Base-by-base conservation (phyloP, 129 eudicot species). In the Erigeron canadensis region DNA sequence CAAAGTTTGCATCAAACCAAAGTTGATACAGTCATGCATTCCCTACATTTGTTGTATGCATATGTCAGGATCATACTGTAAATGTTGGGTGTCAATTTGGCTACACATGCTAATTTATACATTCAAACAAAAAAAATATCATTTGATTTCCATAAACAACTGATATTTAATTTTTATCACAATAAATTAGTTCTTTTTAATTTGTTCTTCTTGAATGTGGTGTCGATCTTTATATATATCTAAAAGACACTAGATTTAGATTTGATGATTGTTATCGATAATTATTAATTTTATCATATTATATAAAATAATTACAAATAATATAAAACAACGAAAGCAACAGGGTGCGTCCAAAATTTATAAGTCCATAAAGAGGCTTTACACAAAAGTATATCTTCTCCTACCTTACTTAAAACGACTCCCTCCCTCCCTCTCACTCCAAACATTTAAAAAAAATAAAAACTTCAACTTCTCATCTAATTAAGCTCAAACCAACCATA, bases 21-120 rank as follows among this genome's bases (percentile, higher is more conserved):
- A 70, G 70, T 38, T 47, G 55, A 77, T 59, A 50, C 65, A 62
- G 75, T 78, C 73, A 64, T 78, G 77, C 77, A 69, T 61, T 69
- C 64, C 76, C 76, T 69, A 66, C 80, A 66, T 63, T 50, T 77
- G 72, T 63, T 77, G 81, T 77, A 69, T 61, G 50, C 64, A 63
- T 40, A 77, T 77, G 76, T 70, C 76, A 71, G 70, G 66, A 51
- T 77, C 47, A 63, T 63, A 39, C 59, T 71, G 53, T 56, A 54
- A 78, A 73, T 63, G 65, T 28, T 51, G 61, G 66, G 66, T 71
- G 77, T 58, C 44, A 70, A 78, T 71, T 65, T 71, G 77, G 77
- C 67, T 43, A 53, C 58, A 54, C 48, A 70, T 77, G 72, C n/a
- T n/a, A n/a, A n/a, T n/a, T n/a, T n/a, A n/a, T n/a, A n/a, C n/a